Conservation (phyloP, 345 rosid genomes). For the Lepidium aucheri region DNA sequence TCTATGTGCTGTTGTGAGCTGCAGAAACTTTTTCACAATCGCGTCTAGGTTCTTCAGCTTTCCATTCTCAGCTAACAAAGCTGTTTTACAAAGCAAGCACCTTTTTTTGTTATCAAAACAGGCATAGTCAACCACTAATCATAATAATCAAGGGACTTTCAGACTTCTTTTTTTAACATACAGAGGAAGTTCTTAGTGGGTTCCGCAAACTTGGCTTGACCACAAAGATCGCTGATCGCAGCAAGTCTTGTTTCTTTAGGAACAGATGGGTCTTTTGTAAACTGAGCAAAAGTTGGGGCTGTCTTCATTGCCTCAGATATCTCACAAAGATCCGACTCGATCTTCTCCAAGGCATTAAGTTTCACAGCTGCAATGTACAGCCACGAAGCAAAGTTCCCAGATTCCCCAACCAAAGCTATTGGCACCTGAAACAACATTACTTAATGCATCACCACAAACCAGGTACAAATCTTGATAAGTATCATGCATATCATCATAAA, state of each 20-base stretch:
- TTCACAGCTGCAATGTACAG: constrained; percentile 63
- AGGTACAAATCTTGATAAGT: background rate
- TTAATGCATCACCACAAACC: background rate
- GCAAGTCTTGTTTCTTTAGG: constrained; percentile 47
- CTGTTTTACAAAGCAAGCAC: constrained; percentile 27
- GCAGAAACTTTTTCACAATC: constrained; percentile 55
- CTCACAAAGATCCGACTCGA: constrained; percentile 64
- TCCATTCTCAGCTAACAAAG: constrained; percentile 71
- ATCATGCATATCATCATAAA: background rate
- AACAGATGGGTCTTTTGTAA: constrained; percentile 72
- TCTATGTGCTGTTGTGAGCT: constrained; percentile 77
- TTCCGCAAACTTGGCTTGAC: constrained; percentile 60
- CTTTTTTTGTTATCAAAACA: background rate
- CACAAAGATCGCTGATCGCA: constrained; percentile 54
- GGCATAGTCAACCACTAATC: background rate
- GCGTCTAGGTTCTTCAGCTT: constrained; percentile 56
- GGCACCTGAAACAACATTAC: constrained; percentile 49
- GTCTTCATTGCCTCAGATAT: constrained; percentile 58
- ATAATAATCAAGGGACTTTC: background rate
- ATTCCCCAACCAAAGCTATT: constrained; percentile 56
- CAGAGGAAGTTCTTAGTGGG: constrained; percentile 76
- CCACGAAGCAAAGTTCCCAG: constrained; percentile 90
- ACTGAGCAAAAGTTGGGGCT: constrained; percentile 53
- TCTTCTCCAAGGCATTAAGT: constrained; percentile 56
- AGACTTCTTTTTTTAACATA: constrained; percentile 17